phyloP scores from a whole-genome alignment of 371 early-diverging fungal species.

The Batkoa obscura region DNA sequence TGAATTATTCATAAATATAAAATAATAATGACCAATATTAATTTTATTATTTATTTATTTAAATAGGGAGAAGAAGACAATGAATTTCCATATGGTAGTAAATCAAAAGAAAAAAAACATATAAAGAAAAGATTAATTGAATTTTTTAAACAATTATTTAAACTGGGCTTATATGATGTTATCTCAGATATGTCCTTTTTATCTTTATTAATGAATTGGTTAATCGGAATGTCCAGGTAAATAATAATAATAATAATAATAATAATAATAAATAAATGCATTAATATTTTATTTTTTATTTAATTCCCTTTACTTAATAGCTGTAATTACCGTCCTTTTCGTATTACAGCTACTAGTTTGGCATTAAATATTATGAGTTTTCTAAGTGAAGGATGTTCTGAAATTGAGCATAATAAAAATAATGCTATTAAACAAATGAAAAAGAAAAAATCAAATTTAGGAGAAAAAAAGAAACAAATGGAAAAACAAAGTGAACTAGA shows the following conservation, averaged over 20 bases:
- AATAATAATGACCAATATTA: too few species aligned
- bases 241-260: neutral
- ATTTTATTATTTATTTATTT: neutral
- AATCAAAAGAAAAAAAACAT: neutral
- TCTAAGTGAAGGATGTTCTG: slow-evolving; percentile 39
- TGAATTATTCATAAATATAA: neutral
- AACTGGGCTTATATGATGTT: neutral
- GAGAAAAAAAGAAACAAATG: neutral
- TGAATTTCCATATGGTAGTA: neutral
- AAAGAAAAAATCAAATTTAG: slow-evolving; percentile 15
- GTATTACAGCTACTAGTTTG: slow-evolving; percentile 65
- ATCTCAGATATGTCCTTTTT: neutral
- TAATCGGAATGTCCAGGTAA: slow-evolving; percentile 18
- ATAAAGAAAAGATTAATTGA: neutral
- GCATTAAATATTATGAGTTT: slow-evolving; percentile 36
- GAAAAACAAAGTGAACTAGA: slow-evolving; percentile 13
- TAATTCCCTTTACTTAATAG: slow-evolving; percentile 11
- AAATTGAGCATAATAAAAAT: slow-evolving; percentile 26
- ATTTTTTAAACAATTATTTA: neutral
- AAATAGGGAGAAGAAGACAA: neutral
- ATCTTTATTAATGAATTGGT: slow-evolving; percentile 12
- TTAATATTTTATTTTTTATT: neutral
- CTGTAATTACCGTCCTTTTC: slow-evolving; percentile 66
- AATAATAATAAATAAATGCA: neutral
- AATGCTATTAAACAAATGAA: slow-evolving; percentile 45